A percentile compares a stretch with the other conserved stretches of the same genome.
phyloP scores from a whole-genome alignment of 306 rosid genomes.

The Prunus davidiana region DNA sequence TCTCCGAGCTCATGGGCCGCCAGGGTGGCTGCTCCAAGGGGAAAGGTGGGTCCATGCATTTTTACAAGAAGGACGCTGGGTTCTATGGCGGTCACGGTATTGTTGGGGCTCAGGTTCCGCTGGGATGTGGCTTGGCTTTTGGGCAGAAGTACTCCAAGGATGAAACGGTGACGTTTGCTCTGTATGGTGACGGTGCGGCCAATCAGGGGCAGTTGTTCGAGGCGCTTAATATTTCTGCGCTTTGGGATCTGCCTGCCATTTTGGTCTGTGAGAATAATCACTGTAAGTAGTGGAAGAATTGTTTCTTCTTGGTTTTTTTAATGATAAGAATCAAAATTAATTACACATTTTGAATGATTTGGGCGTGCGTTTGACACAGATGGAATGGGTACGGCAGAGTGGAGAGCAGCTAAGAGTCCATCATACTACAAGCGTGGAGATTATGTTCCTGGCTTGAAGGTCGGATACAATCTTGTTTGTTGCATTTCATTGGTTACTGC shows the following conservation, averaged over 20 bases:
- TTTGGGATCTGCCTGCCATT: constrained; percentile 91
- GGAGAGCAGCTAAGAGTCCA: constrained; percentile 92
- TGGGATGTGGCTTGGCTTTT: constrained; percentile 89
- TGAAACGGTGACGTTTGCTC: constrained; percentile 65
- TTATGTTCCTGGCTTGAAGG: constrained; percentile 95
- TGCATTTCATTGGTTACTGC: background rate
- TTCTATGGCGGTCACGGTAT: constrained; percentile 94
- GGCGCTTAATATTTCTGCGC: constrained; percentile 88
- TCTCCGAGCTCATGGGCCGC: constrained; percentile 84
- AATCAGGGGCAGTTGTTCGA: constrained; percentile 94
- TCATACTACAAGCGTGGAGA: constrained; percentile 95
- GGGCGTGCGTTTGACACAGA: constrained; percentile 37
- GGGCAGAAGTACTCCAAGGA: constrained; percentile 81
- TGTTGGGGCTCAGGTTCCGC: constrained; percentile 89
- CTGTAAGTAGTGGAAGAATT: constrained; percentile 45
- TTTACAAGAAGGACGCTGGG: constrained; percentile 65
- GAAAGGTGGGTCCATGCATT: constrained; percentile 96
- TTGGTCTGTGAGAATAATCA: constrained; percentile 98
- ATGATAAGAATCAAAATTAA: background rate
- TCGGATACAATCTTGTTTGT: constrained; percentile 16
- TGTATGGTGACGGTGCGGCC: constrained; percentile 94
- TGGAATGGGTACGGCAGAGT: constrained; percentile 98
- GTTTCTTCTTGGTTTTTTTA: background rate
- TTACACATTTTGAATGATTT: constrained; percentile 4
- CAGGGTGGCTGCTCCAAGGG: constrained; percentile 71